Base-by-base conservation (phyloP, 805 yeast species). In the Candida xiaguanensis region DNA sequence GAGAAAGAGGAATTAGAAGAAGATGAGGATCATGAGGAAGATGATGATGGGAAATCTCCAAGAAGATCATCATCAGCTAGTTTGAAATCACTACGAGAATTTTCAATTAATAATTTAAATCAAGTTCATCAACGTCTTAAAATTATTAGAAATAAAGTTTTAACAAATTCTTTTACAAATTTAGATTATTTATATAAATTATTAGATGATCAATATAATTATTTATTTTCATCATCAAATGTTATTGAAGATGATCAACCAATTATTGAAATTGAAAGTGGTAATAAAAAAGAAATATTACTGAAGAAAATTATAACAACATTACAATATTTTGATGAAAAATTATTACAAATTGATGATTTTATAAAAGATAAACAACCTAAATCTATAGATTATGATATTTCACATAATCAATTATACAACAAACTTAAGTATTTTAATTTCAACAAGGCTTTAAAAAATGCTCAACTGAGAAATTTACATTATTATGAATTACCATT, bases 401-500 rank as follows among this genome's bases (percentile, higher is more conserved):
- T 55, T 31, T 34, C 34, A 4, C 45, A 38, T 27, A 61, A 56
- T 31, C 51, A 61, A 8, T 49, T 56, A 12, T 61, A 63, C 47
- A 55, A 59, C 37, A 61, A 60, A 18, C 60, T 65, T 45, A 54
- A 62, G 30, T 67, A 54, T 43, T 61, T 51, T 39, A 68, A 68
- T 52, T 68, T 68, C 48, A 66, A 68, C 47, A 58, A 52, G 35
- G 70, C 70, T 2, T 44, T 65, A 28, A 56, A 54, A 19, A 41
- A 47, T 3, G 65, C 65, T 3, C 56, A 63, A 42, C 34, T 38
- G 33, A 49, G 82, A 32, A 34, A 38, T 34, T 62, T 91, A 30
- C 88, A 87, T 48, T 86, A 82, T 58, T 87, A 85, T 55, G 95
- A 91, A 58, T 67, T 91, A 31, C 99, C 99, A 2, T 77, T 82